phyloP scores from a whole-genome alignment of 169 alveolate species.

The Eimeria maxima region DNA sequence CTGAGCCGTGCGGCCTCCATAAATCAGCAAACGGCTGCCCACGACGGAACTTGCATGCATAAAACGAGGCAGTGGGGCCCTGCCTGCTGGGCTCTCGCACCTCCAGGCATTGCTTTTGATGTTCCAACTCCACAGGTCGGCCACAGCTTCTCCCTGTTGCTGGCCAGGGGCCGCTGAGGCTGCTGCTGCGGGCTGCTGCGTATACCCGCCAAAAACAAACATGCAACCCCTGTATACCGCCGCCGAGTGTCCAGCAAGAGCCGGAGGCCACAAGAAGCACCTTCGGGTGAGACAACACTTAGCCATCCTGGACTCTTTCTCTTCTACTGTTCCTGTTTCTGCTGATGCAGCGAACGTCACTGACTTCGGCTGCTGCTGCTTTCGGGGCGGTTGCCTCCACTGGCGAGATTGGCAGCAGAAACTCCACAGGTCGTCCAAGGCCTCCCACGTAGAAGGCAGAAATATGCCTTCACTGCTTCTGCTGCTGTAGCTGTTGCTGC shows the following conservation, averaged over 20 bases:
- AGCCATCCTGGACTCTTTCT: neutral
- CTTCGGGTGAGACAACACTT: neutral
- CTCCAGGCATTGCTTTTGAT: constrained; percentile 4
- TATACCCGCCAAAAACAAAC: constrained; percentile 55
- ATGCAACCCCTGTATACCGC: constrained; percentile 18
- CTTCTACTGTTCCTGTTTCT: neutral
- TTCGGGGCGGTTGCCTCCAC: neutral
- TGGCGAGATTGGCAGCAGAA: neutral
- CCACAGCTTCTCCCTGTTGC: neutral
- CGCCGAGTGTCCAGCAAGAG: constrained; percentile 49
- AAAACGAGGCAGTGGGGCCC: constrained; percentile 37
- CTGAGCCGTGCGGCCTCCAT: neutral
- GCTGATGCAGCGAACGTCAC: neutral
- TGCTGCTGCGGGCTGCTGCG: neutral
- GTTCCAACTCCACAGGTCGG: constrained; percentile 15
- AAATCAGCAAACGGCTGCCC: neutral
- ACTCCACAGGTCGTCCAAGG: constrained; percentile 44
- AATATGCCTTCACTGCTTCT: neutral
- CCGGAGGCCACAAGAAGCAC: constrained; percentile 18
- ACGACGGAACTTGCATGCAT: constrained; percentile 29
- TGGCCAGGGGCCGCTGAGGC: neutral
- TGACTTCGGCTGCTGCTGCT: neutral
- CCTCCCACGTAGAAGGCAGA: constrained; percentile 19
- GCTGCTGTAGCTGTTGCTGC: neutral
- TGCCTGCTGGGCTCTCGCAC: constrained; percentile 1